Percentiles rank a stretch among this genome's conserved stretches.
phyloP scores from a whole-genome alignment of 495 filamentous ascomycete genomes.

The Penicillium atrosanguineum region DNA sequence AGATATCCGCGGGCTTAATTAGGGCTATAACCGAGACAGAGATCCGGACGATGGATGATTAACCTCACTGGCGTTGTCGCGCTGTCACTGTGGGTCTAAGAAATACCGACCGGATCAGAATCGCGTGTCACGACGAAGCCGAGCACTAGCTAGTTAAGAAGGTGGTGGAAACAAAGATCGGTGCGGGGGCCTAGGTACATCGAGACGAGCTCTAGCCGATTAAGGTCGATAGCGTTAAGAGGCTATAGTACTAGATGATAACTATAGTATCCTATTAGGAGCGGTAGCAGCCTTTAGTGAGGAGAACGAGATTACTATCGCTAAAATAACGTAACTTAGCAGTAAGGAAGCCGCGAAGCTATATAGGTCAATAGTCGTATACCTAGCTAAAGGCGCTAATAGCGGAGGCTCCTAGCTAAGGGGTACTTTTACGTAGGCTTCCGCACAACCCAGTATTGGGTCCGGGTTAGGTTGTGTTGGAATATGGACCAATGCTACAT shows the following conservation, averaged over 20 bases:
- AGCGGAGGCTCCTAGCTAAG: slow-evolving; percentile 24
- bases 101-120: slow-evolving; percentile 21
- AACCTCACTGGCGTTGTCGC: slow-evolving; percentile 27
- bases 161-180: slow-evolving; percentile 20
- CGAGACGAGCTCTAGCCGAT: slow-evolving; percentile 33
- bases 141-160: slow-evolving; percentile 26
- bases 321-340: slow-evolving; percentile 30
- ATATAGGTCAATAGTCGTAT: slow-evolving; percentile 34
- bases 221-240: slow-evolving; percentile 34
- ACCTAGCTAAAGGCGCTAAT: slow-evolving; percentile 27
- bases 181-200: slow-evolving; percentile 23
- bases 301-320: slow-evolving; percentile 21
- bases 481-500: too few species aligned
- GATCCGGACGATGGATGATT: slow-evolving; percentile 22
- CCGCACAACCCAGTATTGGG: too few species aligned
- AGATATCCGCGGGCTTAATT: slow-evolving; percentile 20
- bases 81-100: slow-evolving; percentile 26
- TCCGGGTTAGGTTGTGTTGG: too few species aligned
- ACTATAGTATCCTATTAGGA: slow-evolving; percentile 8
- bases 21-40: slow-evolving; percentile 25
- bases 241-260: slow-evolving; percentile 12
- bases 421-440: slow-evolving; percentile 29
- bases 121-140: slow-evolving; percentile 25
- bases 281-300: slow-evolving; percentile 17
- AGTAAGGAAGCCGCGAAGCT: too few species aligned